phyloP scores from a whole-genome alignment of 1,139 yeast species.

The Pichia sp. region DNA sequence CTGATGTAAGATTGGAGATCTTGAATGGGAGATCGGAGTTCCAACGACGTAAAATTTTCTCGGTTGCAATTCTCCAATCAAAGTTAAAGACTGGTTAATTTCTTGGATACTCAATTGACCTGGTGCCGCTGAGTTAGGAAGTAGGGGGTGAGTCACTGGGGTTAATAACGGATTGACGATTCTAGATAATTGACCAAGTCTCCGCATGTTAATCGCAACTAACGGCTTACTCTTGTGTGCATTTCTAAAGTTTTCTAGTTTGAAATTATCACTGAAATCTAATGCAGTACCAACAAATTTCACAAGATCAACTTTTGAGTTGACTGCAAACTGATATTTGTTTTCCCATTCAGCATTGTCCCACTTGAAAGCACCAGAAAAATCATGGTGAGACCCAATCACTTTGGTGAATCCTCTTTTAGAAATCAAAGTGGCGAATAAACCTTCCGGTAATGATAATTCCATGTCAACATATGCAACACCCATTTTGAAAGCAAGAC shows the following conservation, averaged over 20 bases:
- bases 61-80: conserved; percentile 56
- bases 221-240: conserved; percentile 55
- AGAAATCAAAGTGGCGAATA: conserved; percentile 41
- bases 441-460: conserved; percentile 41
- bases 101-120: conserved; percentile 66
- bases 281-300: conserved; percentile 81
- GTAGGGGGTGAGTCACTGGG: conserved; percentile 69
- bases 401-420: conserved; percentile 59
- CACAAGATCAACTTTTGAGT: conserved; percentile 66
- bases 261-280: conserved; percentile 60
- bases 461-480: conserved; percentile 50
- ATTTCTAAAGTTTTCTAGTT: conserved; percentile 63
- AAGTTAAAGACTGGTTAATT: conserved; percentile 54
- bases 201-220: conserved; percentile 81
- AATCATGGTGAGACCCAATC: conserved; percentile 81
- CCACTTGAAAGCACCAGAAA: conserved; percentile 62
- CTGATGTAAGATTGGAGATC: conserved; percentile 83
- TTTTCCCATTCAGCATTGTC: conserved; percentile 66
- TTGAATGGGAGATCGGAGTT: conserved; percentile 75
- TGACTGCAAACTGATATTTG: conserved; percentile 62
- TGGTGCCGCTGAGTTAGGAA: conserved; percentile 70
- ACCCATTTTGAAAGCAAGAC: conserved; percentile 63
- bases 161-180: conserved; percentile 72
- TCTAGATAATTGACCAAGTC: conserved; percentile 70
- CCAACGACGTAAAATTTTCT: conserved; percentile 78